Evolutionary conservation across 352 stramenopile genomes (phyloP).

Genomic region (Globisporangium canariense): DNA sequence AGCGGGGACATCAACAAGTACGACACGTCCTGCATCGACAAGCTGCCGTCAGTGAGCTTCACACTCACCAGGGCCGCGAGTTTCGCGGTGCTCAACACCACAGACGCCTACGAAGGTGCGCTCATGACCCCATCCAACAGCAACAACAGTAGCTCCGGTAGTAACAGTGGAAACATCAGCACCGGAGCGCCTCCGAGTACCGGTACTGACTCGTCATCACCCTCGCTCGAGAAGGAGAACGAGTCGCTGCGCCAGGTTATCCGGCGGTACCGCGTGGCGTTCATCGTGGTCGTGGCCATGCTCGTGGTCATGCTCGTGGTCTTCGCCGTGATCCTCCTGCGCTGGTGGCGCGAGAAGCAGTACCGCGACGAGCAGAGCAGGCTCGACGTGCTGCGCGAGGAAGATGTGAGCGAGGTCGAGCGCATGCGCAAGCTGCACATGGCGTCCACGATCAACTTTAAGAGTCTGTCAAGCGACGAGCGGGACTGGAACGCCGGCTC

Average conservation of each 20-base stretch:
- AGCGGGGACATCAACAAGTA: conserved; percentile 40
- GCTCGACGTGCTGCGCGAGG: neutral
- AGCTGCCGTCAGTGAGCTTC: conserved; percentile 33
- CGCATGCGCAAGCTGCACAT: conserved; percentile 9
- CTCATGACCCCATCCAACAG: conserved; percentile 8
- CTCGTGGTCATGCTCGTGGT: conserved; percentile 13
- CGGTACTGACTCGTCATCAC: conserved; percentile 1
- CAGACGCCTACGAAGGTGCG: conserved; percentile 46
- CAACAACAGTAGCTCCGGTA: conserved; percentile 13
- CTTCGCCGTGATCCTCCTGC: conserved; percentile 10
- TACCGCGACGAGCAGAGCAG: conserved; percentile 12
- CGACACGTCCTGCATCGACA: conserved; percentile 51
- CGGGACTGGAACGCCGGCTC: conserved; percentile 6
- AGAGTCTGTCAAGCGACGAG: conserved; percentile 11
- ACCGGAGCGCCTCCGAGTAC: conserved; percentile 9
- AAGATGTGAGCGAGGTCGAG: conserved; percentile 3
- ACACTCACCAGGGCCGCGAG: conserved; percentile 30
- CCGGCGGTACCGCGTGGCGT: conserved; percentile 9
- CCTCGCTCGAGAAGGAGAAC: conserved; percentile 18
- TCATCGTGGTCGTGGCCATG: conserved; percentile 10
- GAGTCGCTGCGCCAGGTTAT: conserved; percentile 4
- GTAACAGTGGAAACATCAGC: conserved; percentile 14
- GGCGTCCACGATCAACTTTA: conserved; percentile 9
- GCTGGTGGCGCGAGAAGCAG: conserved; percentile 19
- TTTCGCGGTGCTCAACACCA: conserved; percentile 38